These are phyloP conservation scores for Wolfiporia cocos DNA, from an alignment of 1,284 basidiomycete species.

Conservation along the genomic window DNA sequence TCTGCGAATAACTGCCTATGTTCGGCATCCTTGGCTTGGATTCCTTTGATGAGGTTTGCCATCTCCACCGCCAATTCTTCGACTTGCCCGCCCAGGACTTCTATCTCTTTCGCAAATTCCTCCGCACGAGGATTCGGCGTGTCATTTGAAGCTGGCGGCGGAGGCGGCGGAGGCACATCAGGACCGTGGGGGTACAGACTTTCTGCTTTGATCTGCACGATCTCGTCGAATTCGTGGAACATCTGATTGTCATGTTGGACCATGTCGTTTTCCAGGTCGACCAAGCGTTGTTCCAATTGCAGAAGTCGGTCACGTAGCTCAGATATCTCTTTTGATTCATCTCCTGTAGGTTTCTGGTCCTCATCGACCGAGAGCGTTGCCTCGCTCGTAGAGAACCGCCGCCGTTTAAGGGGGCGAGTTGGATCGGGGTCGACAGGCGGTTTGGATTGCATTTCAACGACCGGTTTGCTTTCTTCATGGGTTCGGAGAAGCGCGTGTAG, in stretches of 20 bases:
- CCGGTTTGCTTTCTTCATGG: not conserved
- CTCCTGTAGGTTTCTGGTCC: not conserved
- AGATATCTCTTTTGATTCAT: constrained; percentile 24
- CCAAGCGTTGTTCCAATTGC: constrained; percentile 31
- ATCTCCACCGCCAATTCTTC: constrained; percentile 33
- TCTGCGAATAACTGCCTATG: constrained; percentile 20
- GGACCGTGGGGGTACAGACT: constrained; percentile 1
- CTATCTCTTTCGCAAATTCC: constrained; percentile 16
- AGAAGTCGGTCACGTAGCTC: constrained; percentile 32
- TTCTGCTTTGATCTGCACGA: constrained; percentile 30
- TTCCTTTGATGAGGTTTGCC: constrained; percentile 28
- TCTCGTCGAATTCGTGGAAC: constrained; percentile 32
- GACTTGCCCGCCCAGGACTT: constrained; percentile 29
- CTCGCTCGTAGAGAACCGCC: constrained; percentile 24
- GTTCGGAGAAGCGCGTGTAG: constrained; percentile 13
- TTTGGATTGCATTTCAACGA: not conserved
- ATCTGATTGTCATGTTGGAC: constrained; percentile 30
- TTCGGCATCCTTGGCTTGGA: constrained; percentile 22
- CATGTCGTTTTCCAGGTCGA: constrained; percentile 39
- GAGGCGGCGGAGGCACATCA: not conserved
- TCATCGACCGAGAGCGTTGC: not conserved
- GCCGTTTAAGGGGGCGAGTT: constrained; percentile 22
- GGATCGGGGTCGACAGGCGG: constrained; percentile 9
- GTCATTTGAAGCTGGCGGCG: not conserved
- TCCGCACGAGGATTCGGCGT: not conserved